phyloP scores from a whole-genome alignment of 73 alveolate species.

The Symbiodinium natans region DNA sequence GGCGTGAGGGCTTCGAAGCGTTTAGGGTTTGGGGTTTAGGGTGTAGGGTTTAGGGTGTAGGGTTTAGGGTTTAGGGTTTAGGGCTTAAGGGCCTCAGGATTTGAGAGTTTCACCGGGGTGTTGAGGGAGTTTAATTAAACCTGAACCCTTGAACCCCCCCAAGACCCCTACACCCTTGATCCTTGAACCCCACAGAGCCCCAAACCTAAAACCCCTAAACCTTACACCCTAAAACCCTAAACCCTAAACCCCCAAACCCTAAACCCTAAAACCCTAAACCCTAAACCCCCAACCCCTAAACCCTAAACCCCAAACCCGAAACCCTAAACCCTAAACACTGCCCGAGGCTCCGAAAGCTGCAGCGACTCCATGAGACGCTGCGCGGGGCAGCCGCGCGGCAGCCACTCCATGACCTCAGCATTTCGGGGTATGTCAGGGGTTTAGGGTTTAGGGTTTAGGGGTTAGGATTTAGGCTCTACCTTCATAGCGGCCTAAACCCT shows the following conservation, averaged over 20 bases:
- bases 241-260: not conserved
- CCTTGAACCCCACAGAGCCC: not conserved
- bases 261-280: not conserved
- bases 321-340: not conserved
- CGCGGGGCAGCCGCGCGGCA: constrained; percentile 86
- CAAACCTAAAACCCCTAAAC: not conserved
- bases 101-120: too few species aligned
- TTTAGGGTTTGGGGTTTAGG: too few species aligned
- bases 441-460: not conserved
- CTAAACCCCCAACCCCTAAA: not conserved
- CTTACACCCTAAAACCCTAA: not conserved
- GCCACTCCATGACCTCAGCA: constrained; percentile 81
- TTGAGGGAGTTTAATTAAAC: too few species aligned
- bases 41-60: too few species aligned
- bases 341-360: constrained; percentile 56
- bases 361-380: constrained; percentile 40
- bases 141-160: not conserved
- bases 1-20: too few species aligned
- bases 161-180: not conserved
- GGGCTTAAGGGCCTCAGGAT: too few species aligned
- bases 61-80: too few species aligned
- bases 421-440: not conserved
- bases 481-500: too few species aligned
- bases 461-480: not conserved
- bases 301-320: not conserved